Evolutionary conservation across 1,284 basidiomycete genomes (phyloP).

Genomic region (Sanguinoderma infundibulare): DNA sequence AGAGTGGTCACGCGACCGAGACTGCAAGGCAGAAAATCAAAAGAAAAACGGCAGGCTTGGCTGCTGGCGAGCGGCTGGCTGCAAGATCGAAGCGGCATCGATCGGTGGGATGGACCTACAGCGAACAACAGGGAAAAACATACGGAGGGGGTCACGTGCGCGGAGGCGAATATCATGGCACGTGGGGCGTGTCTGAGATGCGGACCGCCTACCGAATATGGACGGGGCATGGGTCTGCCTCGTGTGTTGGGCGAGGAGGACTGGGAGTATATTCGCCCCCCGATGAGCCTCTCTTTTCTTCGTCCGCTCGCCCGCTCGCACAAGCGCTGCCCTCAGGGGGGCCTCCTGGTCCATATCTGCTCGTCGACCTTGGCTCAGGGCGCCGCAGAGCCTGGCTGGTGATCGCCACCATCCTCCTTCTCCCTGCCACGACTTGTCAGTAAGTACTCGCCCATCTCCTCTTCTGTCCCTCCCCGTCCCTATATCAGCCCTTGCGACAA

Average conservation of each 20-base stretch:
- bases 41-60: neutral
- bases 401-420: neutral
- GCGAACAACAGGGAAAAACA: slow-evolving; percentile 24
- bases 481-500: slow-evolving; percentile 11
- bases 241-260: slow-evolving; percentile 30
- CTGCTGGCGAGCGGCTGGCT: neutral
- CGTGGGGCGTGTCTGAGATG: neutral
- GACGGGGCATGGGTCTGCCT: slow-evolving; percentile 20
- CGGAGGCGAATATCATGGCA: slow-evolving; percentile 1
- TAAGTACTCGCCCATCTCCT: slow-evolving; percentile 15
- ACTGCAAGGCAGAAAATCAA: neutral
- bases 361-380: slow-evolving; percentile 33
- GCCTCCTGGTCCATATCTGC: slow-evolving; percentile 38
- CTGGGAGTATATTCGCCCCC: slow-evolving; percentile 16
- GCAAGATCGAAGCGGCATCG: neutral
- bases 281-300: slow-evolving; percentile 20
- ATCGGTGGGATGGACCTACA: slow-evolving; percentile 28
- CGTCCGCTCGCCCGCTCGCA: slow-evolving; percentile 27
- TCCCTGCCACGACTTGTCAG: slow-evolving; percentile 22
- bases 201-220: neutral
- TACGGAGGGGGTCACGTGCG: slow-evolving; percentile 23
- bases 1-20: neutral
- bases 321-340: slow-evolving; percentile 30
- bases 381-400: slow-evolving; percentile 22
- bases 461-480: slow-evolving; percentile 1